These are phyloP conservation scores for Phyllosticta capitalensis DNA, from an alignment of 2,329 filamentous ascomycete genomes.

Conservation along the genomic window DNA sequence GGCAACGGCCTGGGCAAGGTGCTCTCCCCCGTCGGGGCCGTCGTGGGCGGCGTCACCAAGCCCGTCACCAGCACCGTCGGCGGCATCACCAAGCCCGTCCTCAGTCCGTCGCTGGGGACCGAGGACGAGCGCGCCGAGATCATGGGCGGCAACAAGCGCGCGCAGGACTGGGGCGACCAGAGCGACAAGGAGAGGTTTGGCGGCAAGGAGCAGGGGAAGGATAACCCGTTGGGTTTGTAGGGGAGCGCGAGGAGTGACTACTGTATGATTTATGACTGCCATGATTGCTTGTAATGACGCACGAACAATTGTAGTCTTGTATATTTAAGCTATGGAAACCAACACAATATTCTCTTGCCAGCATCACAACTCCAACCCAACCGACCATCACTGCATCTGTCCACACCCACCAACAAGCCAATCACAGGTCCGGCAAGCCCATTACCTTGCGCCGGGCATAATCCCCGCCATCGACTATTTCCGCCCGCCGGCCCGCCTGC, in stretches of 20 bases:
- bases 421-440: neutral
- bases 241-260: no score
- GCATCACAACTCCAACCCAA: no score
- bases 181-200: slow-evolving; percentile 29
- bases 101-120: slow-evolving; percentile 26
- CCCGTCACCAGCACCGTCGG: slow-evolving; percentile 29
- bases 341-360: no score
- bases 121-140: slow-evolving; percentile 27
- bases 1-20: slow-evolving; percentile 29
- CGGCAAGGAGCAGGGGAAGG: slow-evolving; percentile 29
- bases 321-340: no score
- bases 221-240: slow-evolving; percentile 29
- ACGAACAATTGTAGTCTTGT: neutral
- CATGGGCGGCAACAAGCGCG: slow-evolving; percentile 30
- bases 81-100: slow-evolving; percentile 25
- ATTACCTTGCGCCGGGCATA: neutral
- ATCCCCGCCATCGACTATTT: no score
- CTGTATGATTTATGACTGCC: neutral
- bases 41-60: slow-evolving; percentile 28
- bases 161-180: slow-evolving; percentile 8
- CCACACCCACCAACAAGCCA: neutral
- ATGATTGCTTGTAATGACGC: neutral
- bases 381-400: neutral
- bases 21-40: slow-evolving; percentile 30
- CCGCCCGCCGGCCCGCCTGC: no score